phyloP scores from a whole-genome alignment of 352 stramenopile species.

The Globisporangium nagaii region DNA sequence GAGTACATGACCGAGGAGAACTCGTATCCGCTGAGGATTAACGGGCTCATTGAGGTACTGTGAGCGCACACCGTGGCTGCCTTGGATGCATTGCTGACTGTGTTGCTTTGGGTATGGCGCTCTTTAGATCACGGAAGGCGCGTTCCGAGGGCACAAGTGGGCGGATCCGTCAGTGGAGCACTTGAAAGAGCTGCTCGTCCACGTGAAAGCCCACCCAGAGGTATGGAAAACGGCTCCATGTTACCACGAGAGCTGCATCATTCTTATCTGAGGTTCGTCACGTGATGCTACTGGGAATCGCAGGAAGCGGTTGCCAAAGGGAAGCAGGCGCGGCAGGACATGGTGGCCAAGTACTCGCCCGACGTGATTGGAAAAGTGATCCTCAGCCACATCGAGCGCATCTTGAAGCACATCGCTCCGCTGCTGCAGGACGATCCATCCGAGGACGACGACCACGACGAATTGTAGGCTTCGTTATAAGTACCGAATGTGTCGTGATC shows the following conservation, averaged over 20 bases:
- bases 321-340: constrained; percentile 61
- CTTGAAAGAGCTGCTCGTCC: constrained; percentile 57
- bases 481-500: background rate
- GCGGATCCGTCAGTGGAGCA: constrained; percentile 78
- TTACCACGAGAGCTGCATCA: no score
- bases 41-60: constrained; percentile 78
- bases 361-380: constrained; percentile 67
- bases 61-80: no score
- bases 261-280: no score
- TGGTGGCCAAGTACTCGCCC: constrained; percentile 81
- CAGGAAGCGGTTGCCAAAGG: constrained; percentile 67
- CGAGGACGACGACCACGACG: constrained; percentile 28
- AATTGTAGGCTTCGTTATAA: constrained; percentile 34
- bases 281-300: no score
- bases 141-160: constrained; percentile 80
- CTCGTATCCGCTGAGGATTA: constrained; percentile 75
- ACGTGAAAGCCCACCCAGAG: constrained; percentile 53
- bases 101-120: background rate
- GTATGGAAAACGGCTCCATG: constrained; percentile 15
- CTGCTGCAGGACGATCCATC: constrained; percentile 7
- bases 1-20: constrained; percentile 88
- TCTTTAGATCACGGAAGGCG: constrained; percentile 71
- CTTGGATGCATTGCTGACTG: background rate
- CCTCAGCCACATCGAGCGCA: constrained; percentile 55
- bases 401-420: constrained; percentile 41